These are phyloP conservation scores for Cruciata laevipes DNA, from an alignment of 257 asterid species.

Conservation along the genomic window DNA sequence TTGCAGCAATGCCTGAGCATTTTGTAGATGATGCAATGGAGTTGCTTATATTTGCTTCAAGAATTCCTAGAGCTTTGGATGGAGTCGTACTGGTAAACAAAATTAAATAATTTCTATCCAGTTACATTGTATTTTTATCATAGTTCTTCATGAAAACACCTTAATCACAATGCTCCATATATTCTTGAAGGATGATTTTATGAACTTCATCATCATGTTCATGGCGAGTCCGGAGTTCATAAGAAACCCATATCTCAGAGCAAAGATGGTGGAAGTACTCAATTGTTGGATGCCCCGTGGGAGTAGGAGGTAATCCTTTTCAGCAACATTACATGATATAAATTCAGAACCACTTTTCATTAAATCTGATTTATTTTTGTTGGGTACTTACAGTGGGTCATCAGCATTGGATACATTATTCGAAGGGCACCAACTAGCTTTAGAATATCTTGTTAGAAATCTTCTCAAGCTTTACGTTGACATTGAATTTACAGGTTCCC, in stretches of 20 bases:
- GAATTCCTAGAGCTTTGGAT: slow-evolving; percentile 95
- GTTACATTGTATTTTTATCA: slow-evolving; percentile 5
- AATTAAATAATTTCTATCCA: background rate
- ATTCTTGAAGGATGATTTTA: slow-evolving; percentile 75
- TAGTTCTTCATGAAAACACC: background rate
- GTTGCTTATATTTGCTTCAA: slow-evolving; percentile 86
- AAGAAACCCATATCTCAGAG: slow-evolving; percentile 91
- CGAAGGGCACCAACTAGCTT: slow-evolving; percentile 87
- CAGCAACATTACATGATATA: background rate
- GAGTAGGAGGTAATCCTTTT: slow-evolving; percentile 57
- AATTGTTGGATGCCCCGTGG: slow-evolving; percentile 96
- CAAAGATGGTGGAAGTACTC: slow-evolving; percentile 98
- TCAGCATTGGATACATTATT: slow-evolving; percentile 71
- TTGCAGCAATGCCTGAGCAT: slow-evolving; percentile 92
- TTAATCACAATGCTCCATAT: slow-evolving; percentile 1
- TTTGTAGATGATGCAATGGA: slow-evolving; percentile 97
- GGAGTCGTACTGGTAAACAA: slow-evolving; percentile 65
- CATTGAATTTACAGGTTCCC: slow-evolving; percentile 97
- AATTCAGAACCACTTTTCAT: background rate
- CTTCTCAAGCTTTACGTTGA: slow-evolving; percentile 93
- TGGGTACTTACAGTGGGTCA: slow-evolving; percentile 55
- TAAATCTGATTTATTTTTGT: background rate
- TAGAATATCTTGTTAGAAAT: slow-evolving; percentile 81
- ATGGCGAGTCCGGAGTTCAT: slow-evolving; percentile 93
- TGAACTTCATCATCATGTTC: slow-evolving; percentile 98